These are phyloP conservation scores for Yarrowia sp. DNA, from an alignment of 805 yeast species.

Conservation along the genomic window DNA sequence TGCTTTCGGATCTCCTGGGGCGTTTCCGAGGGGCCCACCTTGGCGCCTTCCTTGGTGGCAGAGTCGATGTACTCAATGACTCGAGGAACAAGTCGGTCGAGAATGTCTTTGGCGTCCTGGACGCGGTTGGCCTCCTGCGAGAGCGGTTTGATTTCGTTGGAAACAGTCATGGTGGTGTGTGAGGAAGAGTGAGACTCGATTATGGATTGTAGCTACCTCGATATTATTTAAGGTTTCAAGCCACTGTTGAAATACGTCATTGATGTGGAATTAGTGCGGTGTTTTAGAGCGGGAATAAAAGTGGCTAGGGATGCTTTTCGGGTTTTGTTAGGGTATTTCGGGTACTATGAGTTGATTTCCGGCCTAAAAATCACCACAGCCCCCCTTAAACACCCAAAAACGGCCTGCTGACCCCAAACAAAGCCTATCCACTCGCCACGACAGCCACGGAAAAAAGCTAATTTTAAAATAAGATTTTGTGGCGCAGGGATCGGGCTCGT, in stretches of 20 bases:
- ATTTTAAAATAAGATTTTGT: background rate
- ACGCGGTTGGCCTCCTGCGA: constrained; percentile 12
- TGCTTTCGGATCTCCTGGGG: constrained; percentile 49
- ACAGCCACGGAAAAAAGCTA: background rate
- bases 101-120: constrained; percentile 17
- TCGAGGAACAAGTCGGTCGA: constrained; percentile 15
- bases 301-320: too few species aligned
- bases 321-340: background rate
- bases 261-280: background rate
- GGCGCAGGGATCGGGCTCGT: constrained; percentile 11
- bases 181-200: background rate
- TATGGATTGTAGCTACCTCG: background rate
- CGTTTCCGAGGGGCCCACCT: constrained; percentile 6
- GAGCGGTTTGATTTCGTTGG: constrained; percentile 11
- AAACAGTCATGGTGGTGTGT: background rate
- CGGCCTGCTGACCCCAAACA: background rate
- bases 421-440: constrained; percentile 9
- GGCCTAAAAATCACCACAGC: background rate
- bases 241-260: background rate
- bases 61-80: constrained; percentile 19
- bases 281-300: background rate
- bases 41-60: background rate
- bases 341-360: background rate
- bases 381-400: background rate
- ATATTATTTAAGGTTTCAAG: background rate